phyloP scores from a whole-genome alignment of 2,329 filamentous ascomycete genomes.

The Metarhizium robertsii region DNA sequence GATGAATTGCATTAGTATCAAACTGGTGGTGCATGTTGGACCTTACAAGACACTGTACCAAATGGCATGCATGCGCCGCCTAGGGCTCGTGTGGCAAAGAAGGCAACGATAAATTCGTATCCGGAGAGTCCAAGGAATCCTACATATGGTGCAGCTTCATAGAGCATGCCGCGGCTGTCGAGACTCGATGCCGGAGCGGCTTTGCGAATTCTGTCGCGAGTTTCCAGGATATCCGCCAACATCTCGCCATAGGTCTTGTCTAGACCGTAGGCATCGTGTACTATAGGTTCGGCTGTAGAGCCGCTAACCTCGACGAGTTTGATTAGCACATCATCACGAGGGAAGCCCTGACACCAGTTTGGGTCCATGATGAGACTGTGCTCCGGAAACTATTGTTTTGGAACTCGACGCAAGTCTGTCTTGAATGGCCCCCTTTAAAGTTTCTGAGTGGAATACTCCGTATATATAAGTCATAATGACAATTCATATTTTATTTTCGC shows the following conservation, averaged over 20 bases:
- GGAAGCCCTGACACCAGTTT: not conserved
- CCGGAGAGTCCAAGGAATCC: slow-evolving; percentile 10
- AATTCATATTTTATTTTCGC: not conserved
- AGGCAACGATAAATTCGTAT: slow-evolving; percentile 16
- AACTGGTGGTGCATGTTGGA: not conserved
- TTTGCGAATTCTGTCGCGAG: slow-evolving; percentile 5
- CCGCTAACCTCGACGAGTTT: slow-evolving; percentile 9
- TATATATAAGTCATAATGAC: not conserved
- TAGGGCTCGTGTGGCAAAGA: slow-evolving; percentile 12
- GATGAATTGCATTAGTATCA: not conserved
- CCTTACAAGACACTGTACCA: slow-evolving; percentile 1
- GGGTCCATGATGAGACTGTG: not conserved
- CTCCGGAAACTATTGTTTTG: no score
- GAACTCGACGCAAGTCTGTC: no score
- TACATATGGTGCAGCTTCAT: slow-evolving; percentile 5
- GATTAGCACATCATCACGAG: slow-evolving; percentile 8
- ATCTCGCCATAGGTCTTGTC: slow-evolving; percentile 13
- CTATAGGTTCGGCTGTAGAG: slow-evolving; percentile 4
- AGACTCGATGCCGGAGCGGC: slow-evolving; percentile 5
- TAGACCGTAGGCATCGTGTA: slow-evolving; percentile 11
- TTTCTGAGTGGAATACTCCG: not conserved
- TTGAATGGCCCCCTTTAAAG: no score
- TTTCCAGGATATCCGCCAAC: slow-evolving; percentile 12
- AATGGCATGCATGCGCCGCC: slow-evolving; percentile 12
- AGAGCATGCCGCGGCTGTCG: slow-evolving; percentile 4